These are phyloP conservation scores for Cryptococcus sp. DNA, from an alignment of 1,284 basidiomycete genomes.

Conservation along the genomic window DNA sequence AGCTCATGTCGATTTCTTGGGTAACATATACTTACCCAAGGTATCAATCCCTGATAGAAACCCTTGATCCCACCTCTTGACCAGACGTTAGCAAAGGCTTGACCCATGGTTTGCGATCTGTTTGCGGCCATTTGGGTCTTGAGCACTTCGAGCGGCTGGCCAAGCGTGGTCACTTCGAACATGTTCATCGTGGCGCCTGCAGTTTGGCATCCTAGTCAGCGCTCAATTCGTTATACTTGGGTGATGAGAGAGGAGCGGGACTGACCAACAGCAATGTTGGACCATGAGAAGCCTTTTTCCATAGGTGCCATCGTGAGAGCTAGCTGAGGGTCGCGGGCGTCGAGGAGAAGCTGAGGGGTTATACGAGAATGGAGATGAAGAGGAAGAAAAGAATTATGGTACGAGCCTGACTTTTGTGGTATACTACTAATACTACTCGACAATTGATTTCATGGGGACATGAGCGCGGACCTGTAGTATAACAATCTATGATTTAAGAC, in stretches of 20 bases:
- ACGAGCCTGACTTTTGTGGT: constrained; percentile 2
- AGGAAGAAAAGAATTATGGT: background rate
- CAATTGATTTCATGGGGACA: too few species aligned
- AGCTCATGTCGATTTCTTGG: background rate
- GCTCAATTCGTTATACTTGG: constrained; percentile 23
- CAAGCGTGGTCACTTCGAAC: constrained; percentile 88
- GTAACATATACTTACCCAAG: constrained; percentile 69
- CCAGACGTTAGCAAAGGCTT: constrained; percentile 86
- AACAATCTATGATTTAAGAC: too few species aligned
- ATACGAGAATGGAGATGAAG: background rate
- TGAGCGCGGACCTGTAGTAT: too few species aligned
- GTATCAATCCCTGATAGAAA: constrained; percentile 98
- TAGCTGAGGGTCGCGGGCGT: background rate
- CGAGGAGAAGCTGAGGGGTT: background rate
- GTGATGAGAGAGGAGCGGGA: constrained; percentile 35
- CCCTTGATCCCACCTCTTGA: constrained; percentile 84
- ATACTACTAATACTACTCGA: background rate
- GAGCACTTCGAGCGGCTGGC: constrained; percentile 96
- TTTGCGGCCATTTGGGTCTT: constrained; percentile 99
- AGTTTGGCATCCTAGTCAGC: background rate
- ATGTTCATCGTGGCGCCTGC: constrained; percentile 95
- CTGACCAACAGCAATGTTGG: constrained; percentile 96
- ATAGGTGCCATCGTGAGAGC: constrained; percentile 55
- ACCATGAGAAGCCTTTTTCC: constrained; percentile 94
- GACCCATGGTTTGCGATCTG: constrained; percentile 82